Evolutionary conservation across 768 basidiomycete genomes (phyloP).

Genomic region (Leucocoprinus sp.): DNA sequence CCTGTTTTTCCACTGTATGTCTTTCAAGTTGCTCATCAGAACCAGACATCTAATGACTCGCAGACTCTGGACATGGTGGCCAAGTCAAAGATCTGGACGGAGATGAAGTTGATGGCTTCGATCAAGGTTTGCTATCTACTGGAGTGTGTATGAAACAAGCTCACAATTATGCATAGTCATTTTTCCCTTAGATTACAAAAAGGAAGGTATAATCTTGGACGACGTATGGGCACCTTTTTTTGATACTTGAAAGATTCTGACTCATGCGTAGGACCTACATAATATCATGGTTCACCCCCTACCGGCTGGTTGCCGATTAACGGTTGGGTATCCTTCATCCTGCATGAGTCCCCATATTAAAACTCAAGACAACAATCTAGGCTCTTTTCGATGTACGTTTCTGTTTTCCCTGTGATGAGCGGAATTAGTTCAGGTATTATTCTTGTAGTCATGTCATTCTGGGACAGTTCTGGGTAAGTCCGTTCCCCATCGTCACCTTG

Average conservation of each 20-base stretch:
- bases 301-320: conserved; percentile 41
- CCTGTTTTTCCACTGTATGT: conserved; percentile 67
- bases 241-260: background rate
- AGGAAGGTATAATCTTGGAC: conserved; percentile 69
- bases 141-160: background rate
- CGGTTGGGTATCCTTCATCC: conserved; percentile 24
- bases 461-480: conserved; percentile 42
- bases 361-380: conserved; percentile 17
- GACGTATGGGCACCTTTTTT: conserved; percentile 29
- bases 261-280: conserved; percentile 34
- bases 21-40: background rate
- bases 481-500: background rate
- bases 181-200: conserved; percentile 85
- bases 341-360: background rate
- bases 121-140: conserved; percentile 47
- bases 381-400: conserved; percentile 42
- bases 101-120: conserved; percentile 72
- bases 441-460: conserved; percentile 40
- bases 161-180: conserved; percentile 43
- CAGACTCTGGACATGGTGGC: conserved; percentile 92
- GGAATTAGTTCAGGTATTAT: background rate
- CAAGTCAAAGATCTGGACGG: conserved; percentile 73
- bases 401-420: background rate
- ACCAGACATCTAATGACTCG: background rate
- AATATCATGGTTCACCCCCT: conserved; percentile 39